phyloP scores from a whole-genome alignment of 2,329 filamentous ascomycete species.

The Aureobasidium sp. region DNA sequence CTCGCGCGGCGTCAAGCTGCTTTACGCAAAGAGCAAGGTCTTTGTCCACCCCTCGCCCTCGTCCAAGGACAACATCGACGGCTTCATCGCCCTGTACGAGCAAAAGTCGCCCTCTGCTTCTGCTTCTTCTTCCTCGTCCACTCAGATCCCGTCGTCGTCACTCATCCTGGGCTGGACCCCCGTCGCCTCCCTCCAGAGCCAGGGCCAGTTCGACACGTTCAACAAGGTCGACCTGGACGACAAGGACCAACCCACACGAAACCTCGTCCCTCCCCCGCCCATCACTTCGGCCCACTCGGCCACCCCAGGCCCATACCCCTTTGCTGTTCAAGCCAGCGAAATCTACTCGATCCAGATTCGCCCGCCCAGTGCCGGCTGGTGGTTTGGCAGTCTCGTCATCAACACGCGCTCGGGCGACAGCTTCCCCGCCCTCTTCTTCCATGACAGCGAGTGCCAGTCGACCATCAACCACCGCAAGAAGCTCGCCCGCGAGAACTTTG shows the following conservation, averaged over 20 bases:
- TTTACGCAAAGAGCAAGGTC: slow-evolving; percentile 96
- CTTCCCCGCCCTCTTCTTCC: slow-evolving; percentile 94
- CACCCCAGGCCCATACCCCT: slow-evolving; percentile 73
- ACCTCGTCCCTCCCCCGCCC: slow-evolving; percentile 85
- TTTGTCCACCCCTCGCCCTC: slow-evolving; percentile 93
- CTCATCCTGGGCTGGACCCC: slow-evolving; percentile 90
- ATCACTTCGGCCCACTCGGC: slow-evolving; percentile 70
- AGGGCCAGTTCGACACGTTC: slow-evolving; percentile 72
- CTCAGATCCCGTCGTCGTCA: slow-evolving; percentile 53
- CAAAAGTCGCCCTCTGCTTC: slow-evolving; percentile 56
- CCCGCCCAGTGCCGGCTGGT: slow-evolving; percentile 93
- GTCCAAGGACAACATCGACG: slow-evolving; percentile 89
- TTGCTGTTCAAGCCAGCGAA: slow-evolving; percentile 81
- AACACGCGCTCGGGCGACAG: slow-evolving; percentile 86
- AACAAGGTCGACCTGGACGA: slow-evolving; percentile 91
- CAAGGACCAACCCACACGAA: slow-evolving; percentile 70
- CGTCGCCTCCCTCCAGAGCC: slow-evolving; percentile 70
- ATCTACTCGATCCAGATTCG: slow-evolving; percentile 87
- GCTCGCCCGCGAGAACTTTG: slow-evolving; percentile 70
- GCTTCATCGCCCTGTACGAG: slow-evolving; percentile 87
- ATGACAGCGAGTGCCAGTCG: slow-evolving; percentile 92
- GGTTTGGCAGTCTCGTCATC: slow-evolving; percentile 93
- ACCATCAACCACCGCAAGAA: slow-evolving; percentile 93
- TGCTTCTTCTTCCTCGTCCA: slow-evolving; percentile 38
- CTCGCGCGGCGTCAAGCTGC: slow-evolving; percentile 79